Evolutionary conservation across 148 eudicot species (phyloP).

Genomic region (Dianthus caryophyllus): DNA sequence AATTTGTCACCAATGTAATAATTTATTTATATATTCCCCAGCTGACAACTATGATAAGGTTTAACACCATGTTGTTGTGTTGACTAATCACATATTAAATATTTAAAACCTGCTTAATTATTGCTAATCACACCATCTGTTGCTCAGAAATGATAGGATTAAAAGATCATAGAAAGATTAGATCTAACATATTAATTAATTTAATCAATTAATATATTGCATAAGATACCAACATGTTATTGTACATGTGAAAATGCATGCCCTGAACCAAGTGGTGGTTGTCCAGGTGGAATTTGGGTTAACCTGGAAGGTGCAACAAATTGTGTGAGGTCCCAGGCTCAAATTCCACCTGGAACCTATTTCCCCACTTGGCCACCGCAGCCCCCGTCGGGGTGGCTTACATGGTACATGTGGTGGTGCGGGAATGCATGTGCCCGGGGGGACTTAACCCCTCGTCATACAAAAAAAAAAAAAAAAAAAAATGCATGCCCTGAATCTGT

Average conservation of each 20-base stretch:
- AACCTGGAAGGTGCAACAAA: too few relatives aligned
- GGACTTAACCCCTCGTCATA: too few relatives aligned
- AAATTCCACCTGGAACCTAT: too few relatives aligned
- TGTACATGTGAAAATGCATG: slow-evolving; percentile 15
- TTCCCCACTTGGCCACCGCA: too few relatives aligned
- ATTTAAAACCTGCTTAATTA: not conserved
- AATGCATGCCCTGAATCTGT: too few relatives aligned
- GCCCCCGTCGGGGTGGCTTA: too few relatives aligned
- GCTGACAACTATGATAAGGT: not conserved
- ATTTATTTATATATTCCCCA: not conserved
- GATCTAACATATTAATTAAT: not conserved
- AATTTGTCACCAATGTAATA: not conserved
- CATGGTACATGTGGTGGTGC: too few relatives aligned
- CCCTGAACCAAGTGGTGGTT: too few relatives aligned
- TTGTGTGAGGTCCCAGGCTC: too few relatives aligned
- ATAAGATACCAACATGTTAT: slow-evolving; percentile 7
- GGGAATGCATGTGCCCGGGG: too few relatives aligned
- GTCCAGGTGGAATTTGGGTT: too few relatives aligned
- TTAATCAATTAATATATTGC: not conserved
- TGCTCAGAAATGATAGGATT: slow-evolving; percentile 1
- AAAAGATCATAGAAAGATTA: not conserved
- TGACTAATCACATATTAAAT: not conserved
- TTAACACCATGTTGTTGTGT: not conserved
- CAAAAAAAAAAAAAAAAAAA: too few relatives aligned
- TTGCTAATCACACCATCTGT: not conserved